Evolutionary conservation across 805 yeast genomes (phyloP), one percentile per base, ranked within the genome.

Genomic region (Brettanomyces sp.): DNA sequence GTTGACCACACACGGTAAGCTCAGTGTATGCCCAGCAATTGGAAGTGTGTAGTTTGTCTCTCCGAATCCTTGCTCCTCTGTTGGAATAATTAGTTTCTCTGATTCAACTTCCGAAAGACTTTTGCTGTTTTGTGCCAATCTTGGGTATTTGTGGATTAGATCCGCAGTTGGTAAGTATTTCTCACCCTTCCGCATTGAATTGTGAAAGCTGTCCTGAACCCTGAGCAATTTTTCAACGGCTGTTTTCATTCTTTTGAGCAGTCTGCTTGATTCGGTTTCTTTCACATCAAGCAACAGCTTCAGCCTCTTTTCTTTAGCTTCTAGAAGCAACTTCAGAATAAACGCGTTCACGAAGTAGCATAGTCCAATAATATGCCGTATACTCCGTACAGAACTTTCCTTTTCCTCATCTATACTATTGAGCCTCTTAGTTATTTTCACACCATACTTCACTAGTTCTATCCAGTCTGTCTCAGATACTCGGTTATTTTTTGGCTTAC

Each of bases 401-500:
- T 14, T 12, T 25, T 21, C 24, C 22, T 14, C 18, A 35, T 35
- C 7, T 12, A 51, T 21, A 36, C 44, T 41, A 14, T 36, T 42
- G 39, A 58, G 57, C 39, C 56, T 59, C n/a, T 53, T 54, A 21
- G 56, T 53, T 9, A 57, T 53, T 45, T 46, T 49, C 32, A 39
- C 43, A 24, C 50, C 55, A 35, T 44, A 51, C 35, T 49, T 50
- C 22, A 49, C 43, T 38, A 50, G 44, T 30, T 48, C 49, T 23
- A 51, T 43, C 57, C 58, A 54, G 39, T 50, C 50, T 39, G 45
- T 49, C 23, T 55, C 61, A 38, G 43, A 45, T 1, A 41, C 35
- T 4, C 24, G 21, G n/a, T 9, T 7, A 18, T 21, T 21, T 7
- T 38, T 14, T 36, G 18, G 8, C 8, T n/a, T 14, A 24, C 18